These are phyloP conservation scores for Elongisporangium prolatum DNA, from an alignment of 352 stramenopile species.

Conservation along the genomic window DNA sequence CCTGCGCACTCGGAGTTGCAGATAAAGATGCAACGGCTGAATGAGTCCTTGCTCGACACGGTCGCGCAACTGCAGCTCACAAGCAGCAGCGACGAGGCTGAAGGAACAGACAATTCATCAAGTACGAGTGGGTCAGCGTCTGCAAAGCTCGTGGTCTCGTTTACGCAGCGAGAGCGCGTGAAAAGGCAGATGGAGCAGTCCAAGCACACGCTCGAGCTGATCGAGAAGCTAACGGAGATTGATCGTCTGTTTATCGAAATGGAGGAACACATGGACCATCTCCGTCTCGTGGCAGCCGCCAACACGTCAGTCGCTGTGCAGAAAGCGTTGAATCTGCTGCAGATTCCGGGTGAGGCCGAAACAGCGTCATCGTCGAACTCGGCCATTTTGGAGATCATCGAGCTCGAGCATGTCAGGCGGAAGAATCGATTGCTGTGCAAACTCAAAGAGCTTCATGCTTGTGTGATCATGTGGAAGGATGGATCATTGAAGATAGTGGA, in stretches of 20 bases:
- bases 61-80: conserved; percentile 47
- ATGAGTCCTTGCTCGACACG: conserved; percentile 34
- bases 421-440: conserved; percentile 45
- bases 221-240: conserved; percentile 66
- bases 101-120: not conserved
- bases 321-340: conserved; percentile 23
- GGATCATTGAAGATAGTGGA: conserved; percentile 26
- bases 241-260: conserved; percentile 45
- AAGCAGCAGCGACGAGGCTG: conserved; percentile 3
- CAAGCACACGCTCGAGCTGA: conserved; percentile 47
- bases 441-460: conserved; percentile 41
- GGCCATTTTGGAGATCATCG: conserved; percentile 19
- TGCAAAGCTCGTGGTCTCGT: conserved; percentile 46
- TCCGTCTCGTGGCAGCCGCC: conserved; percentile 40
- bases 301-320: conserved; percentile 34
- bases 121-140: conserved; percentile 11
- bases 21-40: conserved; percentile 37
- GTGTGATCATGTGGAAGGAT: conserved; percentile 34
- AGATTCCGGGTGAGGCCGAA: conserved; percentile 4
- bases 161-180: conserved; percentile 52
- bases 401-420: conserved; percentile 42
- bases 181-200: conserved; percentile 62
- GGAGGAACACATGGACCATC: conserved; percentile 38
- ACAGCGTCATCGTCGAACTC: not conserved
- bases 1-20: conserved; percentile 36